phyloP scores from a whole-genome alignment of 768 basidiomycete genomes.

The Bullera alba region DNA sequence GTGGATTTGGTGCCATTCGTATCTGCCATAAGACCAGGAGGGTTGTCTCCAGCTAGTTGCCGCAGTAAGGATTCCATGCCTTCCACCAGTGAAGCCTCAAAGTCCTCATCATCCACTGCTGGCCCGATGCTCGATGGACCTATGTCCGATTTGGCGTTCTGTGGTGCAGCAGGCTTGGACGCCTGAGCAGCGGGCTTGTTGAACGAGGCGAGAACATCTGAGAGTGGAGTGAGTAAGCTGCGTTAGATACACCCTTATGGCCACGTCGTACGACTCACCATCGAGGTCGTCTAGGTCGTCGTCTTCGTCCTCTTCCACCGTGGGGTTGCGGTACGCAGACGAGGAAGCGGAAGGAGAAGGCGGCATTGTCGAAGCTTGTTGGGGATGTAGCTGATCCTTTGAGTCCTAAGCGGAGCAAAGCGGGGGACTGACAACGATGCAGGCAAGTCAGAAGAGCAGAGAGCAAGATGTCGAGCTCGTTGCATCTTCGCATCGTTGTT shows the following conservation, averaged over 20 bases:
- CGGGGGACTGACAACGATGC: too few species aligned
- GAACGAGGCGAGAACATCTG: conserved; percentile 43
- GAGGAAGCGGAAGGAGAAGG: too few species aligned
- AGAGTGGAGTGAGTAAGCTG: neutral
- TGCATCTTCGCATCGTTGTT: too few species aligned
- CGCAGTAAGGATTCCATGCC: conserved; percentile 42
- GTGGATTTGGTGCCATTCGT: neutral
- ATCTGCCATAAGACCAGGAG: conserved; percentile 34
- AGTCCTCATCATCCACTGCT: conserved; percentile 34
- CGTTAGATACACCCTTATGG: neutral
- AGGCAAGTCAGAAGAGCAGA: too few species aligned
- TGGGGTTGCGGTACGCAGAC: conserved; percentile 15
- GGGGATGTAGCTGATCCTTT: too few species aligned
- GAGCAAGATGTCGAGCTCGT: too few species aligned
- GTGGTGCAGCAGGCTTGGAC: neutral
- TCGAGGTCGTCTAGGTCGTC: conserved; percentile 43
- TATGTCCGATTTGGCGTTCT: neutral
- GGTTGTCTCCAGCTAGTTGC: conserved; percentile 35
- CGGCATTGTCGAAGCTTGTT: too few species aligned
- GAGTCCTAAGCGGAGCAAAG: too few species aligned
- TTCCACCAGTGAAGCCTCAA: conserved; percentile 39
- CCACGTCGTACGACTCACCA: conserved; percentile 16
- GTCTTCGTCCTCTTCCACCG: conserved; percentile 34
- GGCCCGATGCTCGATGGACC: too few species aligned
- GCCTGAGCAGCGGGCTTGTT: conserved; percentile 3